A percentile compares a stretch with the other conserved stretches of the same genome.
phyloP scores from a whole-genome alignment of 1,139 yeast genomes.

The Lizanozyma gosingica region DNA sequence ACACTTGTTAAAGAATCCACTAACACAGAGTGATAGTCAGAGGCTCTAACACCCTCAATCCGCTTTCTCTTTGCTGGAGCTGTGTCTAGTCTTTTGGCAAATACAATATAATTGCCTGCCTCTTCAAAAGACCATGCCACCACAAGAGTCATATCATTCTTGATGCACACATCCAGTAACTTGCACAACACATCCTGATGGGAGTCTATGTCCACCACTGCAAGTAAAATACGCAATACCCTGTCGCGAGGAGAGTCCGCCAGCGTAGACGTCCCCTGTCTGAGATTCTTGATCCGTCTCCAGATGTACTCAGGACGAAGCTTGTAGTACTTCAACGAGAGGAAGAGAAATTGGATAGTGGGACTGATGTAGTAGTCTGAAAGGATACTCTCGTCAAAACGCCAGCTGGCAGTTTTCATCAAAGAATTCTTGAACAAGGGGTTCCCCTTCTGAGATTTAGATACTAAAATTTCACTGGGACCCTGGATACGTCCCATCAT shows the following conservation, averaged over 20 bases:
- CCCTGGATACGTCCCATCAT: slow-evolving; percentile 5
- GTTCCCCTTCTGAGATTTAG: slow-evolving; percentile 34
- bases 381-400: slow-evolving; percentile 27
- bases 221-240: slow-evolving; percentile 54
- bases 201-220: slow-evolving; percentile 72
- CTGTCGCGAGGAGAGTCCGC: slow-evolving; percentile 22
- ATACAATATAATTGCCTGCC: slow-evolving; percentile 69
- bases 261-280: slow-evolving; percentile 7
- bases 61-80: background rate
- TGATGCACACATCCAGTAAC: slow-evolving; percentile 60
- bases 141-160: slow-evolving; percentile 61
- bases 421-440: slow-evolving; percentile 31
- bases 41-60: slow-evolving; percentile 23
- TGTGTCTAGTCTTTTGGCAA: slow-evolving; percentile 38
- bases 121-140: slow-evolving; percentile 81
- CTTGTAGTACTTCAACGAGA: slow-evolving; percentile 75
- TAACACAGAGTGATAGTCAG: slow-evolving; percentile 27
- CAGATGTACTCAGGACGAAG: slow-evolving; percentile 82
- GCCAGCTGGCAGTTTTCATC: slow-evolving; percentile 30
- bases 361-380: slow-evolving; percentile 62
- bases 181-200: slow-evolving; percentile 63
- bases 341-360: slow-evolving; percentile 58
- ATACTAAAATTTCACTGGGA: slow-evolving; percentile 20
- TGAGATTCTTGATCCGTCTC: slow-evolving; percentile 48
- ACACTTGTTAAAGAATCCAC: slow-evolving; percentile 32